Evolutionary conservation across 2,329 filamentous ascomycete genomes (phyloP).

Genomic region (Fusarium lyarnte): DNA sequence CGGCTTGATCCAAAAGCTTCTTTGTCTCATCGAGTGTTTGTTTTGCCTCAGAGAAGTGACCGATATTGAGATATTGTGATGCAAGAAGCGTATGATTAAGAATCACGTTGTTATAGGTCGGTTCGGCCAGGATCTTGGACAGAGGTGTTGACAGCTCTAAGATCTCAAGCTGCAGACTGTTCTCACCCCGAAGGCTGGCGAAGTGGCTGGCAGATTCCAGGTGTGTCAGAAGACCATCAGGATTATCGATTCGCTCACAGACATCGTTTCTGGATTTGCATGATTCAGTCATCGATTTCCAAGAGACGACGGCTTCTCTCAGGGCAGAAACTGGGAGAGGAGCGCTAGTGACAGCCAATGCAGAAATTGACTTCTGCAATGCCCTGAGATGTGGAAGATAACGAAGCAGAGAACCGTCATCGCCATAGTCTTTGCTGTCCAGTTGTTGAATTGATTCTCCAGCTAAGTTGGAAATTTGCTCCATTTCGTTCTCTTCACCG

Average conservation of each 20-base stretch:
- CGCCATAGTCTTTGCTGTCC: conserved; percentile 50
- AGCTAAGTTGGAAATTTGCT: conserved; percentile 52
- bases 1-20: conserved; percentile 53
- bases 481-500: conserved; percentile 54
- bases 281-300: conserved; percentile 54
- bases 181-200: conserved; percentile 61
- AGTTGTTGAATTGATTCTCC: conserved; percentile 51
- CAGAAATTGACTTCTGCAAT: conserved; percentile 56
- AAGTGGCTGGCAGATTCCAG: conserved; percentile 63
- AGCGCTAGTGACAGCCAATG: conserved; percentile 52
- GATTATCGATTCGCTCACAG: conserved; percentile 58
- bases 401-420: conserved; percentile 56
- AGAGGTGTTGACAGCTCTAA: conserved; percentile 58
- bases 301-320: conserved; percentile 52
- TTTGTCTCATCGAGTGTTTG: conserved; percentile 67
- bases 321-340: conserved; percentile 46
- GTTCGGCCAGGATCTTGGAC: conserved; percentile 49
- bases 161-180: conserved; percentile 56
- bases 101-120: conserved; percentile 53
- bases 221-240: conserved; percentile 59
- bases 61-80: conserved; percentile 63
- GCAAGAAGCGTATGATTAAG: conserved; percentile 59
- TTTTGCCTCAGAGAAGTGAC: conserved; percentile 61
- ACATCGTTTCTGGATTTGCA: conserved; percentile 55
- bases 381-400: conserved; percentile 61